Evolutionary conservation across 306 rosid species (phyloP).

Genomic region (Begonia peltatifolia): DNA sequence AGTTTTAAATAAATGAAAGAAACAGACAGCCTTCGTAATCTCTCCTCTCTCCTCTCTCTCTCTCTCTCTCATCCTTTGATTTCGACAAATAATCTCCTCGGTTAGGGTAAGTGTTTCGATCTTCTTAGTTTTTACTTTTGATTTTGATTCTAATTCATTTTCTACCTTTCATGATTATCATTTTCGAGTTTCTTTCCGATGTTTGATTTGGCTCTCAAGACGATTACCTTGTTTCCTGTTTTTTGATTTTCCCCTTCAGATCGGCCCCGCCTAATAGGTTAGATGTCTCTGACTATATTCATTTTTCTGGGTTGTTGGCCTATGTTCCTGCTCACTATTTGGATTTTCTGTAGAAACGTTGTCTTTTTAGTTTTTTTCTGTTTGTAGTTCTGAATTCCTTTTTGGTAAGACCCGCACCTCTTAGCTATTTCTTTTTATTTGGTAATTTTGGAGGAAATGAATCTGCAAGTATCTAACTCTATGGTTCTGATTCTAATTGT

Average conservation of each 20-base stretch:
- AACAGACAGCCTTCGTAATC: slow-evolving; percentile 2
- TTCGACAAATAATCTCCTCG: slow-evolving; percentile 8
- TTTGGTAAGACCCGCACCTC: no score
- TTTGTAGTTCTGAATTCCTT: no score
- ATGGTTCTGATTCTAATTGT: no score
- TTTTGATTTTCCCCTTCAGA: neutral
- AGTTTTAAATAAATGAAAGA: slow-evolving; percentile 9
- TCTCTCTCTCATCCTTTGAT: neutral
- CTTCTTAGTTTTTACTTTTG: neutral
- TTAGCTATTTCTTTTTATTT: no score
- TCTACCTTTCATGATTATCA: neutral
- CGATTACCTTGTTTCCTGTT: neutral
- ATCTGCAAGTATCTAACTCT: no score
- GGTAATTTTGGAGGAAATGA: no score
- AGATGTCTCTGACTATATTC: no score
- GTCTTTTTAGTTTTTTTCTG: no score
- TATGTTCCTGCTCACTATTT: no score
- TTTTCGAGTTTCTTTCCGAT: neutral
- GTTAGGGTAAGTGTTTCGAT: slow-evolving; percentile 13
- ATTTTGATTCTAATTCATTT: neutral
- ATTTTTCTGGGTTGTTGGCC: no score
- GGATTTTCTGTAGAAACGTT: no score
- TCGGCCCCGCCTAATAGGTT: neutral
- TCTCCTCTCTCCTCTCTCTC: neutral
- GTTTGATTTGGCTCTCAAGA: neutral